A percentile compares a stretch with the other conserved stretches of the same genome.
Conservation (phyloP, 768 basidiomycete species). For the Peribolospora kevripleyi region DNA sequence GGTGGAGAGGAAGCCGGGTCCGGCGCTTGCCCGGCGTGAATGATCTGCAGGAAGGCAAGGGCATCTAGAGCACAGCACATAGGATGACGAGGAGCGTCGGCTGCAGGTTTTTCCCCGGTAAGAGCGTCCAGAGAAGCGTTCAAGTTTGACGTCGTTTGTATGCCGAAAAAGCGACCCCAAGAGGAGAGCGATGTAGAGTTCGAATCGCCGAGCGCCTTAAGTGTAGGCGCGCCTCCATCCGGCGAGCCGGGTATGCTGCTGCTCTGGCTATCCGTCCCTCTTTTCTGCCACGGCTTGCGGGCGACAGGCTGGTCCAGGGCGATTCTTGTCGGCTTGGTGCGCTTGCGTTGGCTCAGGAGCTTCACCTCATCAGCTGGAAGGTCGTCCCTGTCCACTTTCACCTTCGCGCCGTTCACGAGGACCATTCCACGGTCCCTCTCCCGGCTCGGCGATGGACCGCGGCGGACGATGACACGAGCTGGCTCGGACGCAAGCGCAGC, state of each 20-base stretch:
- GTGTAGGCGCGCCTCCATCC: too few relatives aligned
- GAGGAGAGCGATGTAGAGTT: too few relatives aligned
- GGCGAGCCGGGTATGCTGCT: too few relatives aligned
- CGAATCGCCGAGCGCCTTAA: too few relatives aligned
- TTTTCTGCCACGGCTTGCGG: slow-evolving; percentile 10
- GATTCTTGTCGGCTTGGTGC: slow-evolving; percentile 58
- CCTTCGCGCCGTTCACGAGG: slow-evolving; percentile 67
- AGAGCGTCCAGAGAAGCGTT: slow-evolving; percentile 4
- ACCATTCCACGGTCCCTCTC: slow-evolving; percentile 52
- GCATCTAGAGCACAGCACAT: slow-evolving; percentile 66
- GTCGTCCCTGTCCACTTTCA: slow-evolving; percentile 69
- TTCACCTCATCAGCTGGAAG: slow-evolving; percentile 69
- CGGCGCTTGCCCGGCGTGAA: slow-evolving; percentile 30
- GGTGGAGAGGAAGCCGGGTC: slow-evolving; percentile 25
- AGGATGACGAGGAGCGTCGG: slow-evolving; percentile 21
- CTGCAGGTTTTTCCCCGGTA: neutral
- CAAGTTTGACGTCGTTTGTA: slow-evolving; percentile 10
- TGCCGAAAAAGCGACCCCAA: too few relatives aligned
- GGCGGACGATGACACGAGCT: slow-evolving; percentile 4
- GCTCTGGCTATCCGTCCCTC: too few relatives aligned
- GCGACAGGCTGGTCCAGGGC: slow-evolving; percentile 64
- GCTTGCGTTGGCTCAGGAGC: slow-evolving; percentile 52
- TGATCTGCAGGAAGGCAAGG: slow-evolving; percentile 49
- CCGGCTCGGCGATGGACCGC: neutral
- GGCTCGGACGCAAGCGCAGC: slow-evolving; percentile 21